Percentiles rank a stretch among this genome's conserved stretches.
phyloP scores from a whole-genome alignment of 345 rosid genomes.

The Gynandropsis gynandra region DNA sequence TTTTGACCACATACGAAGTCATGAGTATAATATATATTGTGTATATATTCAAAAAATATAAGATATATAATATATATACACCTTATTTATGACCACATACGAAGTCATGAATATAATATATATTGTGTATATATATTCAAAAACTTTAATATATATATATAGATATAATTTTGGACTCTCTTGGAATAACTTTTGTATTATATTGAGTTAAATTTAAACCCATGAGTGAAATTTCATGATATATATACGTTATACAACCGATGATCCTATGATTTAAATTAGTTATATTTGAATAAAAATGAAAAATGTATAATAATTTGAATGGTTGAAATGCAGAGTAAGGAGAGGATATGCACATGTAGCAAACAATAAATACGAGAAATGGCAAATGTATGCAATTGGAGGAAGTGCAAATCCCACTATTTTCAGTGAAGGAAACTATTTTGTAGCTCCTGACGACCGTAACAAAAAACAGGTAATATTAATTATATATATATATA shows the following conservation, averaged over 20 bases:
- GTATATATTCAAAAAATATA: not conserved
- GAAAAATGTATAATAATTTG: no score
- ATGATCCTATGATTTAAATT: no score
- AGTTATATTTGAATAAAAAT: not conserved
- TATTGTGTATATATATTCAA: not conserved
- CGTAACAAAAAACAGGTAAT: constrained; percentile 51
- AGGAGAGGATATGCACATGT: constrained; percentile 76
- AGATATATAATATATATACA: no score
- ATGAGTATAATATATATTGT: constrained; percentile 6
- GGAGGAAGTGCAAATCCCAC: constrained; percentile 95
- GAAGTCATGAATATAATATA: no score
- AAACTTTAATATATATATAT: not conserved
- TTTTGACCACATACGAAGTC: no score
- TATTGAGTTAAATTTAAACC: no score
- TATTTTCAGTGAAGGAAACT: constrained; percentile 88
- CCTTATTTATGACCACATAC: no score
- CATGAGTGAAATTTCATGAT: no score
- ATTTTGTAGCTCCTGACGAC: constrained; percentile 54
- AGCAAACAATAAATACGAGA: constrained; percentile 79
- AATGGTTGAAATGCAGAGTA: no score
- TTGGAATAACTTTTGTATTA: no score
- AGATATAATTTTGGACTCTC: no score
- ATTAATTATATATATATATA: not conserved
- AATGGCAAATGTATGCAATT: constrained; percentile 89
- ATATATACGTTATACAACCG: no score